Evolutionary conservation across 2,329 filamentous ascomycete genomes (phyloP).

Genomic region (Alternaria arborescens): DNA sequence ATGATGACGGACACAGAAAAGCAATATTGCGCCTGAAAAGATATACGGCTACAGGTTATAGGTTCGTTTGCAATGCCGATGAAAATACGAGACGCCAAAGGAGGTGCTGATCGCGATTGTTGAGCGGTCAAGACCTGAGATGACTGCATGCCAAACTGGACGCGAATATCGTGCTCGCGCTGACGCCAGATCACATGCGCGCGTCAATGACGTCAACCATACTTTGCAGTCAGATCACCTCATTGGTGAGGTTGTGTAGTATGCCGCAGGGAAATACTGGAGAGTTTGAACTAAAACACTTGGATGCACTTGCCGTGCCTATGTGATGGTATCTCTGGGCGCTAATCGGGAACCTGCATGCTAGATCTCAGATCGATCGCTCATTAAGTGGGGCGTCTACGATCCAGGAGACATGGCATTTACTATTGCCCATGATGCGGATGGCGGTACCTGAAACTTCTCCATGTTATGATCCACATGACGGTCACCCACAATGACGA

Average conservation of each 20-base stretch:
- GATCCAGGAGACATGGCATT: conserved; percentile 9
- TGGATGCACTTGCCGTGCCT: background rate
- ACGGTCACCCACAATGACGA: background rate
- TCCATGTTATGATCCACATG: background rate
- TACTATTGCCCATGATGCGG: conserved; percentile 2
- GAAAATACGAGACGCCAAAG: background rate
- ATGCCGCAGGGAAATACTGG: background rate
- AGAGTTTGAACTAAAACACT: background rate
- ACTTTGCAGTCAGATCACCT: background rate
- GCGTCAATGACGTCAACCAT: conserved; percentile 14
- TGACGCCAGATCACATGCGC: conserved; percentile 20
- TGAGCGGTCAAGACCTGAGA: conserved; percentile 6
- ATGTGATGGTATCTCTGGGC: background rate
- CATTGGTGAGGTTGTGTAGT: background rate
- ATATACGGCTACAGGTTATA: background rate
- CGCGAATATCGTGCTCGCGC: conserved; percentile 8
- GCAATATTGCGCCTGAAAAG: background rate
- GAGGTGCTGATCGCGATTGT: background rate
- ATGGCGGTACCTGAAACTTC: conserved; percentile 10
- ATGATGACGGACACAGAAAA: background rate
- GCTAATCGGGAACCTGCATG: conserved; percentile 11
- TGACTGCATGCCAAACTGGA: background rate
- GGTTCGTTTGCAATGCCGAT: background rate
- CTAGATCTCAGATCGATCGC: conserved; percentile 14
- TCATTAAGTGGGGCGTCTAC: conserved; percentile 2